These are phyloP conservation scores for Rhynchospora tenuis DNA, from an alignment of 176 grass and related monocot genomes.

Conservation along the genomic window DNA sequence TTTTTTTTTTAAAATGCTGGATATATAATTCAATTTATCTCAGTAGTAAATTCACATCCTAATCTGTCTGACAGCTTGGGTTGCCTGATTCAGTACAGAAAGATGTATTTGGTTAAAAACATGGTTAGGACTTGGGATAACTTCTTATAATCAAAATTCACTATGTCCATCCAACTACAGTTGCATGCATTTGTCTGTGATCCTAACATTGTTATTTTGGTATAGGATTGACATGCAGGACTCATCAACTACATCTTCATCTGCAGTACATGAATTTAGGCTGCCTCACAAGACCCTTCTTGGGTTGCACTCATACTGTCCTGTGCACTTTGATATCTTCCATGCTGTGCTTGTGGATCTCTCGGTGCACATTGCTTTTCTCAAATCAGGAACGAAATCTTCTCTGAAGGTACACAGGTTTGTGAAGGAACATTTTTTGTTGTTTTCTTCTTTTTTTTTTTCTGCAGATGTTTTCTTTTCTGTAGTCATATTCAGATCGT, in stretches of 20 bases:
- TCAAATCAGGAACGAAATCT: slow-evolving; percentile 58
- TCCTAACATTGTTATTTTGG: slow-evolving; percentile 28
- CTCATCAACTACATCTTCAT: slow-evolving; percentile 48
- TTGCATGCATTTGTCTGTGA: not conserved
- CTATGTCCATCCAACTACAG: not conserved
- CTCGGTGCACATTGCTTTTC: slow-evolving; percentile 69
- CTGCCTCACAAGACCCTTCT: slow-evolving; percentile 75
- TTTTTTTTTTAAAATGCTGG: not conserved
- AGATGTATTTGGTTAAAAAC: not conserved
- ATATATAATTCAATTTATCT: not conserved
- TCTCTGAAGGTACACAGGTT: slow-evolving; percentile 77
- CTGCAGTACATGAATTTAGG: slow-evolving; percentile 81
- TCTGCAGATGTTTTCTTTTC: not conserved
- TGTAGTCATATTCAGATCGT: not conserved
- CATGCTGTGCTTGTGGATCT: slow-evolving; percentile 85
- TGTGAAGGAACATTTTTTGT: slow-evolving; percentile 35
- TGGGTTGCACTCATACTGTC: slow-evolving; percentile 83
- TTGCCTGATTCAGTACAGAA: not conserved
- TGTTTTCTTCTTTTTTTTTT: not conserved
- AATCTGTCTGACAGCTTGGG: not conserved
- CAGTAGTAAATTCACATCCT: not conserved
- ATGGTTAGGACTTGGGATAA: not conserved
- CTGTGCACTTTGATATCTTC: slow-evolving; percentile 87
- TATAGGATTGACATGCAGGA: slow-evolving; percentile 52
- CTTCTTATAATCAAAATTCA: not conserved